A percentile compares a stretch with the other conserved stretches of the same genome.
These are phyloP conservation scores for Phytophthora litchii DNA, from an alignment of 352 stramenopile genomes.

Conservation along the genomic window DNA sequence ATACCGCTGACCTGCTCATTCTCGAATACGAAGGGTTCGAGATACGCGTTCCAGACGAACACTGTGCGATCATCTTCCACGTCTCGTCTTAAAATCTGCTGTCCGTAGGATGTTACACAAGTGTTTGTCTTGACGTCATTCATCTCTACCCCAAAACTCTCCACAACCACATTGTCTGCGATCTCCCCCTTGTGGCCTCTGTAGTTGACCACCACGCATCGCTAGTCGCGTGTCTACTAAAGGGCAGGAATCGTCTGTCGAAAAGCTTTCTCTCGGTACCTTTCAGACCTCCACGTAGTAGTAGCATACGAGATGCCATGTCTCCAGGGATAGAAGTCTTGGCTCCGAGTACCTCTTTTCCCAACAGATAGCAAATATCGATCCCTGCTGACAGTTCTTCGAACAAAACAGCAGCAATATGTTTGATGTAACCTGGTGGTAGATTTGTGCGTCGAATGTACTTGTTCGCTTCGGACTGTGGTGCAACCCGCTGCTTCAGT, in stretches of 20 bases:
- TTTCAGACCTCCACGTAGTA: conserved; percentile 32
- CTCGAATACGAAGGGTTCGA: conserved; percentile 55
- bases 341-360: conserved; percentile 12
- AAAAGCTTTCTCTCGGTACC: conserved; percentile 39
- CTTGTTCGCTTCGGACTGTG: conserved; percentile 1
- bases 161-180: conserved; percentile 47
- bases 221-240: conserved; percentile 27
- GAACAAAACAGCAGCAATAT: conserved; percentile 30
- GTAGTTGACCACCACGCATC: conserved; percentile 39
- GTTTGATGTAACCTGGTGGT: conserved; percentile 13
- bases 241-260: conserved; percentile 33
- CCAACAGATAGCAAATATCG: conserved; percentile 22
- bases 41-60: conserved; percentile 55
- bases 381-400: conserved; percentile 34
- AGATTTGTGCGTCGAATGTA: conserved; percentile 12
- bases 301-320: conserved; percentile 1
- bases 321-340: conserved; percentile 13
- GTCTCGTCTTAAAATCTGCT: conserved; percentile 56
- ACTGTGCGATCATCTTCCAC: conserved; percentile 51
- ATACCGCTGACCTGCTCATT: conserved; percentile 41
- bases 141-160: conserved; percentile 58
- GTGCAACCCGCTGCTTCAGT: neutral
- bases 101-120: conserved; percentile 42
- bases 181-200: conserved; percentile 14
- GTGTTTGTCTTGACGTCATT: conserved; percentile 44